Evolutionary conservation across 192 early-diverging fungal species (phyloP).

Genomic region (Rhizophagus clarus): DNA sequence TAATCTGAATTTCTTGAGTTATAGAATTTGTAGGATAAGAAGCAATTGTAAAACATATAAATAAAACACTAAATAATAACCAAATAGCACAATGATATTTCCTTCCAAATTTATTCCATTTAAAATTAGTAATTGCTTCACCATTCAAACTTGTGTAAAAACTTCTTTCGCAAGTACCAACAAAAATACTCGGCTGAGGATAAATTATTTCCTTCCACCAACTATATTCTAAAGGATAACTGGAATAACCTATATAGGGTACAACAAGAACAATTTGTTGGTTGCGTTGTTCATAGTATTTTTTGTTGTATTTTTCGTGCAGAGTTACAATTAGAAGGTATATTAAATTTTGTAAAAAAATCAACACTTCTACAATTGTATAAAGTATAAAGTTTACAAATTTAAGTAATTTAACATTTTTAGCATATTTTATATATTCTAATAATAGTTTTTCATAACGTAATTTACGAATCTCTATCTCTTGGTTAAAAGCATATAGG

Average conservation of each 20-base stretch:
- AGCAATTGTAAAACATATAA: neutral
- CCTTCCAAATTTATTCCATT: constrained; percentile 2
- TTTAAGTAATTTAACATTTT: too few species aligned
- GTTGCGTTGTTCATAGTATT: too few species aligned
- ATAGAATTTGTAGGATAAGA: neutral
- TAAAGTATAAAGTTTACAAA: too few species aligned
- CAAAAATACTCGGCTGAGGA: neutral
- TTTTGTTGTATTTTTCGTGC: too few species aligned
- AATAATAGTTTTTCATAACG: too few species aligned
- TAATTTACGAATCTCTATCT: neutral
- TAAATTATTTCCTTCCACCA: neutral
- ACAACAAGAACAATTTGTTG: neutral
- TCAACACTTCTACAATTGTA: too few species aligned
- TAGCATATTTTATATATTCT: too few species aligned
- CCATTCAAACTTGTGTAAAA: constrained; percentile 1
- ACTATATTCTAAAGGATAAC: neutral
- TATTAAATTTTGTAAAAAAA: too few species aligned
- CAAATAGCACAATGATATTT: neutral
- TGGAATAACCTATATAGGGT: neutral
- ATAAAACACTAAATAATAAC: neutral
- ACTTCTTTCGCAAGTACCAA: neutral
- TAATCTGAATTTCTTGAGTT: neutral
- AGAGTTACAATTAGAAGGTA: too few species aligned
- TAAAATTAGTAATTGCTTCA: constrained; percentile 16
- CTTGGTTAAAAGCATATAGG: neutral